A percentile compares a stretch with the other conserved stretches of the same genome.
phyloP scores from a whole-genome alignment of 345 rosid genomes.

The Capsella bursapastoris region DNA sequence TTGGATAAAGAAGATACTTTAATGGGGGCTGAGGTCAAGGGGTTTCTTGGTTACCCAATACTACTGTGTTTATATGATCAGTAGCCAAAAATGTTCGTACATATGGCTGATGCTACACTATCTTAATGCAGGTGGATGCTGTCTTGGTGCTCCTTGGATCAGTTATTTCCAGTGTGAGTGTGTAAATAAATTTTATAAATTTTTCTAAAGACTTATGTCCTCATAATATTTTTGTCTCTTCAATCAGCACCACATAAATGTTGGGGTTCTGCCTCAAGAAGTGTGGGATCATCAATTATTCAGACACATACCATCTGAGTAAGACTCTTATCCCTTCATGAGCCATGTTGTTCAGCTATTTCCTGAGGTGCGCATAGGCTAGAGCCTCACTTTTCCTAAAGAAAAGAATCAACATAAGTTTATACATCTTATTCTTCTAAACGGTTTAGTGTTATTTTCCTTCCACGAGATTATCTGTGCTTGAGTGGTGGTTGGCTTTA shows the following conservation, averaged over 20 bases:
- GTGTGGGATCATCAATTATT: slow-evolving; percentile 84
- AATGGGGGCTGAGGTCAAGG: slow-evolving; percentile 14
- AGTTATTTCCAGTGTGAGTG: slow-evolving; percentile 70
- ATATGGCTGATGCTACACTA: slow-evolving; percentile 14
- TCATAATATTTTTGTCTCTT: slow-evolving; percentile 29
- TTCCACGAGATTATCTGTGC: slow-evolving; percentile 9
- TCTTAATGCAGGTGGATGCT: slow-evolving; percentile 76
- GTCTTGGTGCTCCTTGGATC: slow-evolving; percentile 74
- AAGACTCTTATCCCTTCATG: slow-evolving; percentile 44
- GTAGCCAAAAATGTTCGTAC: slow-evolving; percentile 5
- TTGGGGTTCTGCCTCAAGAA: slow-evolving; percentile 75
- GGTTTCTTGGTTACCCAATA: slow-evolving; percentile 23
- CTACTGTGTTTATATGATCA: slow-evolving; percentile 26
- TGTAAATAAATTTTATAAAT: slow-evolving; percentile 1
- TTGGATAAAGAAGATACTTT: slow-evolving; percentile 8
- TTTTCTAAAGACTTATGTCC: slow-evolving; percentile 4
- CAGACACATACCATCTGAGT: slow-evolving; percentile 72
- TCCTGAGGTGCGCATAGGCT: slow-evolving; percentile 15
- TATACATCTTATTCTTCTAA: slow-evolving; percentile 6
- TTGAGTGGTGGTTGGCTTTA: slow-evolving; percentile 10
- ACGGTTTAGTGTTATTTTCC: slow-evolving; percentile 5
- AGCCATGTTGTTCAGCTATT: slow-evolving; percentile 28
- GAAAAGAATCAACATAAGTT: slow-evolving; percentile 16
- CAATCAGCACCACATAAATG: slow-evolving; percentile 58
- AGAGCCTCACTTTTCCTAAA: slow-evolving; percentile 19